Evolutionary conservation across 108 stramenopile species (phyloP), one percentile per base, ranked within the genome.

Genomic region (Cyclostephanos invisitatus): DNA sequence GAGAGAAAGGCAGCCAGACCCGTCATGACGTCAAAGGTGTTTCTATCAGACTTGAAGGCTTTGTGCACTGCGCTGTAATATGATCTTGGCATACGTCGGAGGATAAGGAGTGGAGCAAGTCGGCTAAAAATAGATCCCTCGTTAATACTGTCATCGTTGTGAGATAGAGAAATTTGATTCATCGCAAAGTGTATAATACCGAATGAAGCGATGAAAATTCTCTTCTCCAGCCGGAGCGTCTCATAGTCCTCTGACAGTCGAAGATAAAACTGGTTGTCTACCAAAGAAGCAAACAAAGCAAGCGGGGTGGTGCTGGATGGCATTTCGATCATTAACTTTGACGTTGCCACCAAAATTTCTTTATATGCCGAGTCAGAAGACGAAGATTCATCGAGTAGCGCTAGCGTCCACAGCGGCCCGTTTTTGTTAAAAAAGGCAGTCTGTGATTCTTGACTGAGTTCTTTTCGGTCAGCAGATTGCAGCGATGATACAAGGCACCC

Each of bases 291-390:
- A 59, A 69, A 32, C 18, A 68, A 35, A 47, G 68, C 21, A 11
- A 76, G 68, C 29, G 75, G 75, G 7, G 54, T 56, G 68, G 35
- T 69, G 62, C 67, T 76, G 21, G 75, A 63, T 22, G 75, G 75
- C 61, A 68, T 61, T 22, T 46, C 68, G 20, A 69, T 37, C 67
- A 76, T 76, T 21, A 40, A 24, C 48, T 63, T 76, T 42, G 75
- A 56, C 12, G 62, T 12, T 17, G 75, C 75, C 61, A 76, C 18
- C 24, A 76, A 8, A 14, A 76, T 48, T 15, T 69, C 61, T 8
- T 42, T 50, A 32, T 76, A 76, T 24, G 68, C 61, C 29, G 21
- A 76, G 42, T 64, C 75, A 27, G 67, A 35, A 7, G 40, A 28
- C 29, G 37, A 40, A 14, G 62, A 40, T 11, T 50, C 24, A 2